phyloP scores from a whole-genome alignment of 495 filamentous ascomycete species.

The Stereocaulon alpinum region DNA sequence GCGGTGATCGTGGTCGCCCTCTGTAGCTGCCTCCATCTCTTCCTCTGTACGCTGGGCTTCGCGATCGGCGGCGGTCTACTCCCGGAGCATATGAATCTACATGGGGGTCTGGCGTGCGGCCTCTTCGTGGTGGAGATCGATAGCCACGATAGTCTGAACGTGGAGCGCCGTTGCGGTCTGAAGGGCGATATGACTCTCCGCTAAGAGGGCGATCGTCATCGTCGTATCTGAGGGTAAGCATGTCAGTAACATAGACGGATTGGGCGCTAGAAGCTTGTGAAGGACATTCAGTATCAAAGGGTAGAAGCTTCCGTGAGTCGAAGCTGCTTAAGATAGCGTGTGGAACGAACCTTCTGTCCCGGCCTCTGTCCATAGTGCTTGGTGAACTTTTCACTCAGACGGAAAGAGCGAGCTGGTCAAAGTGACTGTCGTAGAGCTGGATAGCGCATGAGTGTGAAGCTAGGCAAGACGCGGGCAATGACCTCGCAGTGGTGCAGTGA shows the following conservation, averaged over 20 bases:
- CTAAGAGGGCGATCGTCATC: constrained; percentile 32
- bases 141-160: constrained; percentile 33
- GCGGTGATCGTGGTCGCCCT: constrained; percentile 31
- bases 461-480: not conserved
- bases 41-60: constrained; percentile 35
- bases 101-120: constrained; percentile 23
- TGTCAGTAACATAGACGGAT: constrained; percentile 1
- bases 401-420: not conserved
- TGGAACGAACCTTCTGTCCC: constrained; percentile 36
- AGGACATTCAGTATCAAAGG: not conserved
- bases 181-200: constrained; percentile 46
- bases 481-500: not conserved
- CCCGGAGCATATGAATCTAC: constrained; percentile 43
- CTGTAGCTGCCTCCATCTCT: constrained; percentile 31
- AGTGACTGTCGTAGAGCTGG: not conserved
- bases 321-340: not conserved
- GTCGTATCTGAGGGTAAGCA: constrained; percentile 33
- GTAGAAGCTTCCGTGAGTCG: not conserved
- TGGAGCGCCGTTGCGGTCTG: constrained; percentile 29
- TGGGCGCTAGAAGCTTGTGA: too few species aligned
- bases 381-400: not conserved
- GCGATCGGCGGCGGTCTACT: constrained; percentile 36
- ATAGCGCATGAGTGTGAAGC: not conserved
- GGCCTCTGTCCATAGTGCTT: constrained; percentile 38
- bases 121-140: constrained; percentile 28